phyloP scores from a whole-genome alignment of 495 filamentous ascomycete species.

The Penicillium antarcticum region DNA sequence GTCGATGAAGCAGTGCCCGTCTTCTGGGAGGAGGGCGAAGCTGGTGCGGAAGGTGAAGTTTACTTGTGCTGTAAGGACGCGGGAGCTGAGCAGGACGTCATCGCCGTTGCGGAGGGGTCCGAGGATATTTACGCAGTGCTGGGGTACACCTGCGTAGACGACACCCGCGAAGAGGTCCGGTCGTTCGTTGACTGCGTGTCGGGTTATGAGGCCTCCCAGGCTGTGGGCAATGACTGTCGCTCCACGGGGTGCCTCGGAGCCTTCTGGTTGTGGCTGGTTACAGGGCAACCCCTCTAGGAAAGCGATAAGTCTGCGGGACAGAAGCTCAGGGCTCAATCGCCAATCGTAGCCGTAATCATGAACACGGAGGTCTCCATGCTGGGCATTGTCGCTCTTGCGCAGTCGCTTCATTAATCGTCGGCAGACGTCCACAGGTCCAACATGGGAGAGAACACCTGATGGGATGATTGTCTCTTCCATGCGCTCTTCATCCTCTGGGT shows the following conservation, averaged over 20 bases:
- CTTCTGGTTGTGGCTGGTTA: constrained; percentile 41
- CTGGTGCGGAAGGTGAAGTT: constrained; percentile 90
- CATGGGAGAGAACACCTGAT: constrained; percentile 81
- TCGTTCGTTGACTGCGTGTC: constrained; percentile 83
- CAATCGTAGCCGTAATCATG: constrained; percentile 96
- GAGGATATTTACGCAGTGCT: constrained; percentile 85
- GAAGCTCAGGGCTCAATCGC: constrained; percentile 79
- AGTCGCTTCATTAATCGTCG: constrained; percentile 76
- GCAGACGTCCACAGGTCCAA: constrained; percentile 90
- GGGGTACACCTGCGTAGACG: constrained; percentile 79
- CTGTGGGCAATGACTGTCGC: constrained; percentile 85
- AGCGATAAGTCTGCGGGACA: constrained; percentile 63
- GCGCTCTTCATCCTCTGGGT: constrained; percentile 78
- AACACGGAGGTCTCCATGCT: constrained; percentile 68
- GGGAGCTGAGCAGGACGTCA: constrained; percentile 83
- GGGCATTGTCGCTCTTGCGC: constrained; percentile 66
- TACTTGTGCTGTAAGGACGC: constrained; percentile 88
- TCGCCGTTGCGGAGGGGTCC: constrained; percentile 89
- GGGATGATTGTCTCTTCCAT: constrained; percentile 80
- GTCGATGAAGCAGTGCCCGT: constrained; percentile 86
- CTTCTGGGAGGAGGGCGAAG: constrained; percentile 81
- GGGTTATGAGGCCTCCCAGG: constrained; percentile 83
- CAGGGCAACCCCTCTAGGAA: constrained; percentile 75
- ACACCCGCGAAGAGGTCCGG: constrained; percentile 88
- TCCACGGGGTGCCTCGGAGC: constrained; percentile 41